These are phyloP conservation scores for Chlorella sp. DNA, from an alignment of 139 green algal genomes.

Conservation along the genomic window DNA sequence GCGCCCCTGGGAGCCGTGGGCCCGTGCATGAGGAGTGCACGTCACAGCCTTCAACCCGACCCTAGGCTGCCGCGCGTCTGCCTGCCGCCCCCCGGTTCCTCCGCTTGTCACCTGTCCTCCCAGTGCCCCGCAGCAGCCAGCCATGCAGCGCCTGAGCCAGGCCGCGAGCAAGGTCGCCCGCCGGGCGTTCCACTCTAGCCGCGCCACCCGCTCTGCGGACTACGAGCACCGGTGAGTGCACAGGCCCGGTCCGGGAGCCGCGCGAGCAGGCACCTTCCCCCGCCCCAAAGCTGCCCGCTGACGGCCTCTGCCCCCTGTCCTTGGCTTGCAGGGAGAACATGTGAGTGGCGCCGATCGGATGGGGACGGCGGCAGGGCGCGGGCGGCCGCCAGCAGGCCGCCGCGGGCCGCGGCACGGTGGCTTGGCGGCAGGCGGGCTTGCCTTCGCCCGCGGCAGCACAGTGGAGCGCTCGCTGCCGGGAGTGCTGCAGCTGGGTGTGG, in stretches of 20 bases:
- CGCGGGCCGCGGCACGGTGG: no score
- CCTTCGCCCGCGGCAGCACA: no score
- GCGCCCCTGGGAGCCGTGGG: no score
- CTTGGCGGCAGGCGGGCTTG: no score
- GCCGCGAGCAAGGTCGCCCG: conserved; percentile 1
- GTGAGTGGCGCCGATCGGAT: no score
- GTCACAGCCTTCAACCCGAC: neutral
- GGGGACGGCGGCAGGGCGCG: no score
- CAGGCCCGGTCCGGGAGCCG: neutral
- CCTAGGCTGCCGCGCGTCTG: no score
- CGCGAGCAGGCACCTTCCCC: neutral
- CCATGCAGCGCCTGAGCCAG: no score
- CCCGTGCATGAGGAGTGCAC: neutral
- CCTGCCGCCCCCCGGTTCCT: no score
- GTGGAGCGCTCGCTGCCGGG: no score
- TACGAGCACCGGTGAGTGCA: conserved; percentile 1
- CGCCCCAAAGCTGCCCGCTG: neutral
- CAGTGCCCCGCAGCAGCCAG: neutral
- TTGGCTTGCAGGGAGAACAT: neutral
- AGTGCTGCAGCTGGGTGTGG: neutral
- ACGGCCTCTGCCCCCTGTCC: neutral
- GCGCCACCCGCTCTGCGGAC: conserved; percentile 11
- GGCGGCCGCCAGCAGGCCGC: no score
- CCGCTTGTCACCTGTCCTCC: neutral
- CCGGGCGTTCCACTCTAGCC: conserved; percentile 1